Conservation (phyloP, 2,329 filamentous ascomycete genomes). For the Chaetothyriales sp. region DNA sequence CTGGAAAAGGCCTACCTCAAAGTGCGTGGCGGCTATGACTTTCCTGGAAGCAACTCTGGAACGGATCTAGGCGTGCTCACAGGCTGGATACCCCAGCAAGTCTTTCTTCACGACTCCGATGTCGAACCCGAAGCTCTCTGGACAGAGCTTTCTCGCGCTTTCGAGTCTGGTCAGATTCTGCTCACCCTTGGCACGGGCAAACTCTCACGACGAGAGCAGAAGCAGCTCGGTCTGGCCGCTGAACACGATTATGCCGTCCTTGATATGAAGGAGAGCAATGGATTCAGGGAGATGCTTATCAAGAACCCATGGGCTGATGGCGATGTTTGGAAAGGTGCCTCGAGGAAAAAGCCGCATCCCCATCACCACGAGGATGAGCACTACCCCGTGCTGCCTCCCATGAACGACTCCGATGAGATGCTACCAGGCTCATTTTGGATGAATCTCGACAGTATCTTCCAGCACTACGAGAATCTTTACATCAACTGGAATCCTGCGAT, state of each 20-base stretch:
- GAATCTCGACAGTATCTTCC: slow-evolving; percentile 67
- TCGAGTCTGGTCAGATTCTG: slow-evolving; percentile 64
- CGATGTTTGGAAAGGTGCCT: slow-evolving; percentile 20
- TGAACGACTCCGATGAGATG: slow-evolving; percentile 11
- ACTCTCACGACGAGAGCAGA: slow-evolving; percentile 61
- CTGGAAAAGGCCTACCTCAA: slow-evolving; percentile 95
- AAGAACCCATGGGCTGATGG: slow-evolving; percentile 96
- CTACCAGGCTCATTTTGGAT: slow-evolving; percentile 83
- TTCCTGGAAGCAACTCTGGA: slow-evolving; percentile 91
- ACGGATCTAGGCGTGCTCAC: slow-evolving; percentile 87
- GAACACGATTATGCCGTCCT: slow-evolving; percentile 92
- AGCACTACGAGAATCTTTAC: slow-evolving; percentile 91
- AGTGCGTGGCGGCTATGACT: slow-evolving; percentile 88
- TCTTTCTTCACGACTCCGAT: slow-evolving; percentile 80
- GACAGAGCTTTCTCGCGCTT: slow-evolving; percentile 59
- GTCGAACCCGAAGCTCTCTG: slow-evolving; percentile 62
- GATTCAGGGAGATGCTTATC: slow-evolving; percentile 56
- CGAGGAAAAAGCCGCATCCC: slow-evolving; percentile 11
- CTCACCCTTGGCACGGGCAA: slow-evolving; percentile 82
- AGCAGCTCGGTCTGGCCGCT: slow-evolving; percentile 63
- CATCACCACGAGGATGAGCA: slow-evolving; percentile 4
- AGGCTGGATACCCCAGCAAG: slow-evolving; percentile 92
- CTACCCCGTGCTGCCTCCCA: slow-evolving; percentile 1
- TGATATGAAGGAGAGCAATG: slow-evolving; percentile 51
- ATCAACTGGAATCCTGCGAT: slow-evolving; percentile 90